phyloP scores from a whole-genome alignment of 495 filamentous ascomycete genomes.

The Chlorociboria aeruginascens region DNA sequence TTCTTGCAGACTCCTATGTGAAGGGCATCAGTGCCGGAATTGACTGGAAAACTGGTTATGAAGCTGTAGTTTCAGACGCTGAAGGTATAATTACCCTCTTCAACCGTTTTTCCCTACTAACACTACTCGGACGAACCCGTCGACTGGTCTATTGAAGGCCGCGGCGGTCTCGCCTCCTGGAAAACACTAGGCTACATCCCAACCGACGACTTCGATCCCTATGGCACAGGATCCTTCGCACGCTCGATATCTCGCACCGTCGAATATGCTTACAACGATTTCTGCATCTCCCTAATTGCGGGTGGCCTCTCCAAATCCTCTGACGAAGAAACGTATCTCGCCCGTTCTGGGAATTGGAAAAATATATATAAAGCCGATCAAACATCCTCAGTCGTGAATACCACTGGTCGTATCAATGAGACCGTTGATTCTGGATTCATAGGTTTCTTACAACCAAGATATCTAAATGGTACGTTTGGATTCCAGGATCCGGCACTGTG shows the following conservation, averaged over 20 bases:
- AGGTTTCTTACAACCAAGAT: slow-evolving; percentile 21
- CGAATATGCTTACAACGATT: slow-evolving; percentile 62
- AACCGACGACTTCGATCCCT: slow-evolving; percentile 52
- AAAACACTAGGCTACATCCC: slow-evolving; percentile 60
- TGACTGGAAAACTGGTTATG: slow-evolving; percentile 58
- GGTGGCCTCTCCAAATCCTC: slow-evolving; percentile 38
- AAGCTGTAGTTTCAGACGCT: slow-evolving; percentile 59
- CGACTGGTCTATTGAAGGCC: slow-evolving; percentile 62
- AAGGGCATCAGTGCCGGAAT: slow-evolving; percentile 52
- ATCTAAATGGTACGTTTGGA: slow-evolving; percentile 49
- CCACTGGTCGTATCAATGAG: slow-evolving; percentile 46
- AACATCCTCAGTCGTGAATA: slow-evolving; percentile 46
- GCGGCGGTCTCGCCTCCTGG: slow-evolving; percentile 46
- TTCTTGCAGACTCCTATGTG: slow-evolving; percentile 64
- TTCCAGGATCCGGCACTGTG: slow-evolving; percentile 53
- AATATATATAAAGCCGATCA: slow-evolving; percentile 57
- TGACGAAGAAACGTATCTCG: slow-evolving; percentile 48
- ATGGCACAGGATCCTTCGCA: slow-evolving; percentile 58
- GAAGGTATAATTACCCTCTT: slow-evolving; percentile 41
- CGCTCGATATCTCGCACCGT: slow-evolving; percentile 53
- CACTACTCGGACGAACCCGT: slow-evolving; percentile 25
- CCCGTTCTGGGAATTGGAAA: slow-evolving; percentile 55
- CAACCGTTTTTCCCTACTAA: neutral
- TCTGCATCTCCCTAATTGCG: slow-evolving; percentile 48
- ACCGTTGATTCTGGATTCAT: slow-evolving; percentile 25